Base-by-base conservation (phyloP, 768 basidiomycete species). In the Boletus sensibilis region DNA sequence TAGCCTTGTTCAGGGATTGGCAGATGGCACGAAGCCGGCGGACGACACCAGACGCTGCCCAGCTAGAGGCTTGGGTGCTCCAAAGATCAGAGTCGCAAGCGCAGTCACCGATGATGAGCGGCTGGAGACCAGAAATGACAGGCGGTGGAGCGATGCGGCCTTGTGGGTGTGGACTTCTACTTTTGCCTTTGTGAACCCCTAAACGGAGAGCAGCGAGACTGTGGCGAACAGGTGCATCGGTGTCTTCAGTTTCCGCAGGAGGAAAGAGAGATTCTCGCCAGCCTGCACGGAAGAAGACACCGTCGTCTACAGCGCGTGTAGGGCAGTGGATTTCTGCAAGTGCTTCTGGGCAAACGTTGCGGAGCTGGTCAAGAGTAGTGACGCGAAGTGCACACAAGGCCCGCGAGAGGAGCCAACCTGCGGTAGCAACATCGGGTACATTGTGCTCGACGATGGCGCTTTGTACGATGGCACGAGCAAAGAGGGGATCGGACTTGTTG, bases 381-480 rank as follows among this genome's bases (percentile, higher is more conserved):
- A 82, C 72, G 31, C 75, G 77, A 21, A 90, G 72, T 6, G 82
- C 67, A 14, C 80, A 80, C 76, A 90, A 80, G 33, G 84, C 72
- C 21, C 85, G 79, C 13, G 83, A 84, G 42, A 92, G 77, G 44
- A 87, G 83, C 78, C 82, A 86, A 21, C 87, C 87, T 5, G 85
- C 85, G 35, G 76, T 75, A 21, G 75, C 70, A 21, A 87, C 75
- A 61, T 83, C 80, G 0, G 87, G 86, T 7, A 88, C 69, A 56
- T 77, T 83, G 53, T 79, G 76, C 23, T 90, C 86, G 53, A 88
- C 70, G 34, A 87, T 74, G 6, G 85, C 80, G 50, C 85, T 88
- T 67, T 92, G 90, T n/a, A 88, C 72, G 62, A 92, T 87, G 11
- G 87, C 85, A 13, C 88, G 88, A 55, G 83, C 76, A 72, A 91